Evolutionary conservation across 192 early-diverging fungal species (phyloP).

Genomic region (Gryganskiella cystojenkinii): DNA sequence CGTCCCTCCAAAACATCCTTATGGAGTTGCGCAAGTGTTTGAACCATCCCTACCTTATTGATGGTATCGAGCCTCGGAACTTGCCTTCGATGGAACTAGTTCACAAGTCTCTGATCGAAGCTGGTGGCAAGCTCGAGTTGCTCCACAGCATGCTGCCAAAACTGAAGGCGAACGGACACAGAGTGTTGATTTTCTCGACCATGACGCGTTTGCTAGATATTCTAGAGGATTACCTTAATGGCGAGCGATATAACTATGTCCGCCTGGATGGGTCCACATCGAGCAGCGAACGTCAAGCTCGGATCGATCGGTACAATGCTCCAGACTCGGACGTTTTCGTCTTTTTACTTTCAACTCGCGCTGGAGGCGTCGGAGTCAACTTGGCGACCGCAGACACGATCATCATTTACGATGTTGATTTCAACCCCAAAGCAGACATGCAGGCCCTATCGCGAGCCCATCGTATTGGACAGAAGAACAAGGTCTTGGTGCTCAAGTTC

Average conservation of each 20-base stretch:
- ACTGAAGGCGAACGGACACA: slow-evolving; percentile 66
- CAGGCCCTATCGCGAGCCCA: slow-evolving; percentile 81
- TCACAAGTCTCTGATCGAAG: slow-evolving; percentile 68
- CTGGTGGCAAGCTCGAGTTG: slow-evolving; percentile 72
- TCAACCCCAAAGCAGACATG: slow-evolving; percentile 78
- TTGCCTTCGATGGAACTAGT: slow-evolving; percentile 45
- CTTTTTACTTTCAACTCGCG: slow-evolving; percentile 79
- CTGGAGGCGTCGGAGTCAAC: slow-evolving; percentile 82
- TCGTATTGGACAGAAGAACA: slow-evolving; percentile 77
- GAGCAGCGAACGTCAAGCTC: slow-evolving; percentile 58
- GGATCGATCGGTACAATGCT: slow-evolving; percentile 75
- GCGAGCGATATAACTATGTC: slow-evolving; percentile 60
- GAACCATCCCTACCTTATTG: slow-evolving; percentile 76
- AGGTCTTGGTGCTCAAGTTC: slow-evolving; percentile 72
- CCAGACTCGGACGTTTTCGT: slow-evolving; percentile 68
- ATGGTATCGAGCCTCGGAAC: slow-evolving; percentile 62
- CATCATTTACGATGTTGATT: slow-evolving; percentile 80
- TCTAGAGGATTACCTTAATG: slow-evolving; percentile 76
- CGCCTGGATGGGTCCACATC: slow-evolving; percentile 76
- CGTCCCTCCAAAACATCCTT: slow-evolving; percentile 59
- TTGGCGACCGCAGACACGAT: slow-evolving; percentile 79
- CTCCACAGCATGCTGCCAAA: slow-evolving; percentile 75
- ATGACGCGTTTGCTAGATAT: slow-evolving; percentile 88
- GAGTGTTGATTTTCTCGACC: slow-evolving; percentile 87
- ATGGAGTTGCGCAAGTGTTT: slow-evolving; percentile 78